Evolutionary conservation across 1,284 basidiomycete species (phyloP), one percentile per base, ranked within the genome.

Genomic region (Ceraceosorus bombacis): DNA sequence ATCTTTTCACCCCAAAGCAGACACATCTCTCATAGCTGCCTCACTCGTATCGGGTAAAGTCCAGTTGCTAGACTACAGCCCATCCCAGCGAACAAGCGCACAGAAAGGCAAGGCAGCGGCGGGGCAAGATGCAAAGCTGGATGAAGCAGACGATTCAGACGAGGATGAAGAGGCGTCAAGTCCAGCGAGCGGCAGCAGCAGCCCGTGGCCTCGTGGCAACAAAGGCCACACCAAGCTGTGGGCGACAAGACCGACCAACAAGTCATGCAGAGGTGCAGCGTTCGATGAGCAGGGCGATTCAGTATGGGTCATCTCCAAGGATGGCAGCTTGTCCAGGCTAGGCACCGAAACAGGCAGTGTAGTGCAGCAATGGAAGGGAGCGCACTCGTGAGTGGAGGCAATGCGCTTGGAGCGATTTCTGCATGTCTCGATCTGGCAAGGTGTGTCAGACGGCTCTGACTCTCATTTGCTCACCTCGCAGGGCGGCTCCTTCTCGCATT

Each of bases 261-360:
- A 76, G 52, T 65, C 65, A 4, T 76, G 72, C 49, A 66, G 73
- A 2, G 72, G 71, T 0, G 56, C 73, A 4, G 13, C 55, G 0
- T 76, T 76, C 41, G 46, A 49, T 41, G 13, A 49, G 0, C 39
- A 58, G 5, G 71, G 71, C 4, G 9, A 41, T 0, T 10, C 12
- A 5, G 57, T 95, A 8, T 92, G 85, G 78, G 83, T 85, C 37
- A 88, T 86, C 2, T 89, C 89, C n/a, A 96, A 95, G 78, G 85
- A 85, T 48, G 90, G 86, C 64, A 80, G 84, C 1, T 74, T 96
- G 27, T 83, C 86, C 58, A 62, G 65, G 10, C 59, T 80, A 6
- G 78, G 79, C 56, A 59, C 74, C 6, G 59, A 54, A 37, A 86
- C 85, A 9, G 88, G 88, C 15, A 79, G 82, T 36, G 68, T 87